A percentile compares a stretch with the other conserved stretches of the same genome.
Conservation (phyloP, 108 stramenopile genomes). For the Epithemia pelagica region DNA sequence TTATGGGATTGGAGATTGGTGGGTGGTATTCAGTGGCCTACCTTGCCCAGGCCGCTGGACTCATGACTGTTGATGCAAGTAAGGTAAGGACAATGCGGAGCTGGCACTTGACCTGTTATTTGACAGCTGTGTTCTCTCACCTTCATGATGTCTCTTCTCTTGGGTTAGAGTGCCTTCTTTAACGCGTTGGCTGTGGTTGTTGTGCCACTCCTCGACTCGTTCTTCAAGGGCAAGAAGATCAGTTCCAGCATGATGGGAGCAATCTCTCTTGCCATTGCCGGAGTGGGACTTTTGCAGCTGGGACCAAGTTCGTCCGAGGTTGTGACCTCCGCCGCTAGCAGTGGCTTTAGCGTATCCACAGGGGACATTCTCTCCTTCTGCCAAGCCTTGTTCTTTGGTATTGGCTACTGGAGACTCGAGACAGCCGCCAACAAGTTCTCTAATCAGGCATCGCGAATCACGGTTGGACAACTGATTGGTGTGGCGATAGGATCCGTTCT, state of each 20-base stretch:
- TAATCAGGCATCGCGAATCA: slow-evolving; percentile 34
- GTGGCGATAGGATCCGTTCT: slow-evolving; percentile 26
- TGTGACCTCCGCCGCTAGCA: slow-evolving; percentile 3
- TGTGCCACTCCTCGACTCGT: slow-evolving; percentile 49
- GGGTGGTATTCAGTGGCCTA: slow-evolving; percentile 66
- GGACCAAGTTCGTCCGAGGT: slow-evolving; percentile 9
- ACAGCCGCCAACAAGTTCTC: slow-evolving; percentile 22
- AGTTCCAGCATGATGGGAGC: slow-evolving; percentile 4
- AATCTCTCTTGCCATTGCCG: slow-evolving; percentile 39
- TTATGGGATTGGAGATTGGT: slow-evolving; percentile 74
- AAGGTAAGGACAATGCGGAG: slow-evolving; percentile 21
- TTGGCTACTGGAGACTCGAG: slow-evolving; percentile 63
- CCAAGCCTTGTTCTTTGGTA: slow-evolving; percentile 61
- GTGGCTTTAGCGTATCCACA: slow-evolving; percentile 11
- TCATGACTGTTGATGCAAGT: slow-evolving; percentile 61
- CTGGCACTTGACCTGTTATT: neutral
- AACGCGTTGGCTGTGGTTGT: slow-evolving; percentile 64
- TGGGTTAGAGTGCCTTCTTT: slow-evolving; percentile 50
- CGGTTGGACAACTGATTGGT: slow-evolving; percentile 46
- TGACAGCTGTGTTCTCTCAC: neutral
- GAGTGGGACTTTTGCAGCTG: slow-evolving; percentile 55
- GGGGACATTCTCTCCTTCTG: slow-evolving; percentile 46
- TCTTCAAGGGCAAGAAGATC: slow-evolving; percentile 25
- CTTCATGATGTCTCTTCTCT: slow-evolving; percentile 1
- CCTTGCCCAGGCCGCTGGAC: slow-evolving; percentile 69